Conservation (phyloP, 371 early-diverging fungal species). For the Neoconidiobolus thromboides region DNA sequence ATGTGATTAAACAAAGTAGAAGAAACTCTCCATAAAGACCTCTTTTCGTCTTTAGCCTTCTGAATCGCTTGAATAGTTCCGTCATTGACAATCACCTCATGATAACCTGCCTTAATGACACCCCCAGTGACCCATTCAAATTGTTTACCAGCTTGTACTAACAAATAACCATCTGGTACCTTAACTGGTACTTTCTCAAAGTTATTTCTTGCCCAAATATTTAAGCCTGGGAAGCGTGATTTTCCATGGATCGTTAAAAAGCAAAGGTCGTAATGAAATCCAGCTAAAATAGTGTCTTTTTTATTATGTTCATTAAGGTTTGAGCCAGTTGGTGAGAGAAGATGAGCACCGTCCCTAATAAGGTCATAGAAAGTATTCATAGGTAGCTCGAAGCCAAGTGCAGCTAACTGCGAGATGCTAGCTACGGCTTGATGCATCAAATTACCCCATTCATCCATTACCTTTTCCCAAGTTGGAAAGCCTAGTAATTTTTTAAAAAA, state of each 20-base stretch:
- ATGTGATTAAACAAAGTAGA: conserved; percentile 49
- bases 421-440: conserved; percentile 28
- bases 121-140: conserved; percentile 48
- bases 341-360: conserved; percentile 36
- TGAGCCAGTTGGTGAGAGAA: conserved; percentile 45
- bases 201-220: conserved; percentile 40
- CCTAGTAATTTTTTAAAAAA: conserved; percentile 6
- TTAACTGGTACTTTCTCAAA: conserved; percentile 30
- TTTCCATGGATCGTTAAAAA: conserved; percentile 53
- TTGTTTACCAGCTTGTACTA: conserved; percentile 54
- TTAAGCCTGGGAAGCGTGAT: conserved; percentile 46
- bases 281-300: conserved; percentile 39
- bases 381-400: conserved; percentile 34
- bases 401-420: conserved; percentile 31
- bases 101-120: conserved; percentile 39
- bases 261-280: conserved; percentile 41
- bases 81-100: conserved; percentile 43
- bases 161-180: conserved; percentile 39
- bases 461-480: conserved; percentile 22
- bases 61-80: conserved; percentile 20
- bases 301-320: conserved; percentile 33
- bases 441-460: conserved; percentile 42
- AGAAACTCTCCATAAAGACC: conserved; percentile 44
- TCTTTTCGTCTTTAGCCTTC: conserved; percentile 11
- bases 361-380: conserved; percentile 23